Base-by-base conservation (phyloP, 805 yeast species). In the Candida methanosorbosa region DNA sequence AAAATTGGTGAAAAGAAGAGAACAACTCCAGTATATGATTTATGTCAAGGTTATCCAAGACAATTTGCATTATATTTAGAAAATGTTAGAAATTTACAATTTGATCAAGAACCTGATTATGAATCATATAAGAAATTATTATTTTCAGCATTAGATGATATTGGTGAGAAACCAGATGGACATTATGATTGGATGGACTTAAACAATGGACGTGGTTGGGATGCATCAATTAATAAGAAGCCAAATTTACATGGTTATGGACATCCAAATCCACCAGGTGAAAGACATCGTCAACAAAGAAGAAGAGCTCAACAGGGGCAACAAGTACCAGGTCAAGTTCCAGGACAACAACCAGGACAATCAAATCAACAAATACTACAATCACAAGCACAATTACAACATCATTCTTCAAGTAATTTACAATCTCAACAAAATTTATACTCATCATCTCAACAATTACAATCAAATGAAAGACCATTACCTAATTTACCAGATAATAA, bases 161-260 rank as follows among this genome's bases (percentile, higher is more conserved):
- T 80, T 34, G 81, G 78, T 33, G 84, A 78, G 41, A 58, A 58
- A 25, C 81, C 78, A 34, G 97, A 92, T 60, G 94, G 84, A 30
- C 88, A 84, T 51, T 92, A 87, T 60, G 98, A 92, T 65, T 92
- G 98, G 98, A 85, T 87, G 95, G 83, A 81, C 50, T 68, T 92
- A 47, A 92, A 92, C 56, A 85, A 83, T 37, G 97, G 97, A 40
- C 78, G 80, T 57, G 97, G 97, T 35, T 90, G 96, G 95, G 97
- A 92, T 61, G 73, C 84, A 21, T 66, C 82, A 15, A 75, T 81
- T 42, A 87, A 87, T 61, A 87, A 86, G 57, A 88, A 88, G 59
- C 94, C 96, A 36, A 88, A 88, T 52, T 64, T 88, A 43, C 97
- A 88, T 59, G 97, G 97, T 29, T 88, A 88, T 57, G 97, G 97